Conservation (phyloP, 371 early-diverging fungal species). For the Zancudomyces culisetae region DNA sequence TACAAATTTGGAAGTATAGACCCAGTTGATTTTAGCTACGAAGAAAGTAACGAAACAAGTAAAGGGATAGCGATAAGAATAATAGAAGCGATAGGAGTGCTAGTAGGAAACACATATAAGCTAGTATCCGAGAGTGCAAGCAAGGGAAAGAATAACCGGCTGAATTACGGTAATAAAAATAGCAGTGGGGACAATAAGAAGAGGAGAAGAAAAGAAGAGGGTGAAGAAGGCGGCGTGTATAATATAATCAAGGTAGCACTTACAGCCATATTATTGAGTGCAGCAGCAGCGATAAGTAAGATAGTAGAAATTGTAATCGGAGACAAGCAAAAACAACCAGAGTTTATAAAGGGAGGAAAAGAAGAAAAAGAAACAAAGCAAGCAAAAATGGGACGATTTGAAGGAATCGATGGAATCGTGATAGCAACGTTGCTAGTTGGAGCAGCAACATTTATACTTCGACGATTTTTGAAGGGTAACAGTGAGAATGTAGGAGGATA, state of each 20-base stretch:
- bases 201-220: not conserved
- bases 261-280: not conserved
- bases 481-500: not conserved
- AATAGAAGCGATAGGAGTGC: too few species aligned
- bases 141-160: too few species aligned
- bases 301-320: not conserved
- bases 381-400: not conserved
- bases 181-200: too few species aligned
- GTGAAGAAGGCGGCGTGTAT: not conserved
- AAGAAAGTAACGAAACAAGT: too few species aligned
- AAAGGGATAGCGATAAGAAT: too few species aligned
- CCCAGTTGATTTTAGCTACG: too few species aligned
- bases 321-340: not conserved
- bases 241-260: not conserved
- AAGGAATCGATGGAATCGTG: not conserved
- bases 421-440: constrained; percentile 8
- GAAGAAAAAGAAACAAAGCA: not conserved
- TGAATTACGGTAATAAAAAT: too few species aligned
- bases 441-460: constrained; percentile 20
- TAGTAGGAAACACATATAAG: too few species aligned
- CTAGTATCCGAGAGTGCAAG: too few species aligned
- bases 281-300: not conserved
- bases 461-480: constrained; percentile 7
- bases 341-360: not conserved
- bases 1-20: too few species aligned